Percentiles rank a stretch among this genome's conserved stretches.
Conservation (phyloP, 1,284 basidiomycete genomes). For the Ustilago vetiveriae region DNA sequence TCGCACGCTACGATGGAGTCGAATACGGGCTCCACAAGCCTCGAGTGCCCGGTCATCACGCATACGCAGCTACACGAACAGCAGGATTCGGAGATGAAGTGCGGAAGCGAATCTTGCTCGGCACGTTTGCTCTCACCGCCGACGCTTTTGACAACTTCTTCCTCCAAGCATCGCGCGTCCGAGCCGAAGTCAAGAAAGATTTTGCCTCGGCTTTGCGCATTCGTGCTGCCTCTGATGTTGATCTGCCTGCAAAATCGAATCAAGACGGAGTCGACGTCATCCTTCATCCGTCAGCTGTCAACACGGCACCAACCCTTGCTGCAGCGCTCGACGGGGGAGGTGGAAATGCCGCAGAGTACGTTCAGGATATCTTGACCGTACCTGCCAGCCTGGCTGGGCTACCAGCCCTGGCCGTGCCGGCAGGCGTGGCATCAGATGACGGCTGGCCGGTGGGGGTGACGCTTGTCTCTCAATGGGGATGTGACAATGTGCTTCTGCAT, state of each 20-base stretch:
- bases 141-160: conserved; percentile 97
- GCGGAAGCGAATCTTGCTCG: conserved; percentile 85
- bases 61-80: conserved; percentile 69
- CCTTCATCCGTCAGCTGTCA: conserved; percentile 74
- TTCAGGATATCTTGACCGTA: conserved; percentile 91
- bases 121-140: conserved; percentile 89
- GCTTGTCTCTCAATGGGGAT: conserved; percentile 89
- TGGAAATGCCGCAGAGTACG: conserved; percentile 71
- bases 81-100: conserved; percentile 84
- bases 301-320: conserved; percentile 53
- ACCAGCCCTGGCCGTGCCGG: conserved; percentile 82
- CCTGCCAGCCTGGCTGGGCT: conserved; percentile 89
- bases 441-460: conserved; percentile 86
- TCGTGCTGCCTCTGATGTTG: conserved; percentile 47
- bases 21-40: conserved; percentile 69
- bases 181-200: conserved; percentile 77
- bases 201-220: conserved; percentile 78
- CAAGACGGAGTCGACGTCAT: conserved; percentile 76
- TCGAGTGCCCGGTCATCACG: conserved; percentile 16
- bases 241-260: neutral
- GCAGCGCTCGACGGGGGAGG: conserved; percentile 1
- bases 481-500: conserved; percentile 75
- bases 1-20: conserved; percentile 89
- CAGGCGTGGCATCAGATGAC: conserved; percentile 61
- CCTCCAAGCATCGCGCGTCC: conserved; percentile 85